A percentile compares a stretch with the other conserved stretches of the same genome.
Evolutionary conservation across 768 basidiomycete genomes (phyloP).

Genomic region (Lentinula sp.): DNA sequence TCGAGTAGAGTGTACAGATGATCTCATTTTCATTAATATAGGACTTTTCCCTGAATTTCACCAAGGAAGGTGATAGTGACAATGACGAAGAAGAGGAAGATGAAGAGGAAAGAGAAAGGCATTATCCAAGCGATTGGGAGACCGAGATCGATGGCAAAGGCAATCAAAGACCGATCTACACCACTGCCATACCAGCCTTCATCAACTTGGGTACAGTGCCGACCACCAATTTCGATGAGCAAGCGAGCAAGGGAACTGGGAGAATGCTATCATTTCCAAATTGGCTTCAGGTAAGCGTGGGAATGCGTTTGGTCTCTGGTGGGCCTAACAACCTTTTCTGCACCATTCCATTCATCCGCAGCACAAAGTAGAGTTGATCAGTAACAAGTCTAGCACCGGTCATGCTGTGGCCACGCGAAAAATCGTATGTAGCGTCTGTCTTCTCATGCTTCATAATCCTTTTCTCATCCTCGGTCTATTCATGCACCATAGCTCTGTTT

Average conservation of each 20-base stretch:
- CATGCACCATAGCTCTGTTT: neutral
- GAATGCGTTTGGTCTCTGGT: neutral
- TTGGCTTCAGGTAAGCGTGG: slow-evolving; percentile 2
- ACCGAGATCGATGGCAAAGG: neutral
- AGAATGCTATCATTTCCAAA: slow-evolving; percentile 3
- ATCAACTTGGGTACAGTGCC: neutral
- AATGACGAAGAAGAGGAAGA: neutral
- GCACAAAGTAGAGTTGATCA: neutral
- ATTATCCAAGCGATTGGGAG: slow-evolving; percentile 6
- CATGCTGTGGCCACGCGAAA: neutral
- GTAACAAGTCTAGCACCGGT: neutral
- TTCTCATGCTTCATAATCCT: neutral
- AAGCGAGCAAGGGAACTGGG: neutral
- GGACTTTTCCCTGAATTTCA: neutral
- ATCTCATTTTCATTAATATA: neutral
- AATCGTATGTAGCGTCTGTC: neutral
- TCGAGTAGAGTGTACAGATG: no score
- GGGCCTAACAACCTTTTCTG: neutral
- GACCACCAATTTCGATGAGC: neutral
- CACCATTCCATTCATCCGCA: neutral
- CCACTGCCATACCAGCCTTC: neutral
- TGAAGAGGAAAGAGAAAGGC: neutral
- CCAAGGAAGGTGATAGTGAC: neutral
- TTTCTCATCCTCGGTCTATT: neutral
- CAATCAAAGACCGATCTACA: neutral